Percentiles rank a stretch among this genome's conserved stretches.
Conservation (phyloP, 1,284 basidiomycete genomes). For the Baeospora myosura region DNA sequence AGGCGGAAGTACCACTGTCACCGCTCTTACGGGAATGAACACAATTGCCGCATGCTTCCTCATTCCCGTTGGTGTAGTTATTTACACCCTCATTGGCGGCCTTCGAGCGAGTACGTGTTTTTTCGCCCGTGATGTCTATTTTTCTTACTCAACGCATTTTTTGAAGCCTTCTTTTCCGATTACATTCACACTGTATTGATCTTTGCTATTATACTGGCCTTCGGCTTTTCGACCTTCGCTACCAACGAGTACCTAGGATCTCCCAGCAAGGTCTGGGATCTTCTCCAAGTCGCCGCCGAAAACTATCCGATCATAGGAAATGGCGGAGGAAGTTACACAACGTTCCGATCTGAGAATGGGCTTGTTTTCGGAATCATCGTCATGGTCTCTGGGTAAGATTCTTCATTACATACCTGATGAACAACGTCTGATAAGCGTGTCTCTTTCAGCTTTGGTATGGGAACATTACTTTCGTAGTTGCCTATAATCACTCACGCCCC, state of each 20-base stretch:
- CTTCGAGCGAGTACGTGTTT: constrained; percentile 34
- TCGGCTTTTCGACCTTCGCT: constrained; percentile 24
- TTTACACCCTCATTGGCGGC: constrained; percentile 50
- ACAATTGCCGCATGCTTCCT: constrained; percentile 59
- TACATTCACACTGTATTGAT: constrained; percentile 28
- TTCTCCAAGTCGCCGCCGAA: constrained; percentile 22
- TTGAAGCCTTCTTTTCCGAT: constrained; percentile 16
- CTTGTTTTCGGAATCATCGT: constrained; percentile 16
- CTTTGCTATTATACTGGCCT: constrained; percentile 24
- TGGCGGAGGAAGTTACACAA: constrained; percentile 31
- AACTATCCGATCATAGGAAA: constrained; percentile 28
- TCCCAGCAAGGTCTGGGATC: constrained; percentile 22
- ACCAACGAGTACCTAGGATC: constrained; percentile 22
- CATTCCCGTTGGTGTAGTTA: constrained; percentile 47
- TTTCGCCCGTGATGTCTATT: constrained; percentile 23
- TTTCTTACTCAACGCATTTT: constrained; percentile 2
- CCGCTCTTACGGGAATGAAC: constrained; percentile 46
- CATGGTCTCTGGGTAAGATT: constrained; percentile 12
- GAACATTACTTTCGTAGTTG: too few relatives aligned
- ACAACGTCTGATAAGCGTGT: neutral
- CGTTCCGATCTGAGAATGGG: constrained; percentile 23
- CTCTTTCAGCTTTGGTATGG: too few relatives aligned
- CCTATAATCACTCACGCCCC: neutral
- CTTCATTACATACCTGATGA: neutral
- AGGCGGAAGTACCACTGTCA: constrained; percentile 56